A percentile compares a stretch with the other conserved stretches of the same genome.
Conservation (phyloP, 1,284 basidiomycete genomes). For the Fomes fomentarius region DNA sequence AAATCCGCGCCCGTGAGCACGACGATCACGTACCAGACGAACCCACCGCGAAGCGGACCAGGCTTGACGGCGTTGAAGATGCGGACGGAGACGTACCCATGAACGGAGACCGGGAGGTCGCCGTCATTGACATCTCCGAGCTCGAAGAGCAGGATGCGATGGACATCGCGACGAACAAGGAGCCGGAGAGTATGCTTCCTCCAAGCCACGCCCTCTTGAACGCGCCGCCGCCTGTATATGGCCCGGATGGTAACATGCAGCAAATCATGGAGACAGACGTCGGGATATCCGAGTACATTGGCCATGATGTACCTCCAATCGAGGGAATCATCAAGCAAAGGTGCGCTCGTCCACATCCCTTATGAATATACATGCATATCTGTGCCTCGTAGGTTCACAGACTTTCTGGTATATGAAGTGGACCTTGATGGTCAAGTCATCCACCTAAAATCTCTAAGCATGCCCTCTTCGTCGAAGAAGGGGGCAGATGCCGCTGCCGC, state of each 20-base stretch:
- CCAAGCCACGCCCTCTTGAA: slow-evolving; percentile 72
- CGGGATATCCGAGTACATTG: slow-evolving; percentile 89
- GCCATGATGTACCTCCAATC: slow-evolving; percentile 70
- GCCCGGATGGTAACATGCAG: slow-evolving; percentile 49
- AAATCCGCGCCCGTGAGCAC: slow-evolving; percentile 48
- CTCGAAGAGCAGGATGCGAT: slow-evolving; percentile 8
- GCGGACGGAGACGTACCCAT: slow-evolving; percentile 20
- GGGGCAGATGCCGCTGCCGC: slow-evolving; percentile 13
- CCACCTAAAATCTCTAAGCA: slow-evolving; percentile 75
- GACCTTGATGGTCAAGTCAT: slow-evolving; percentile 78
- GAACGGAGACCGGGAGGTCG: slow-evolving; percentile 14
- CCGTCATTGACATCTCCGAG: slow-evolving; percentile 24
- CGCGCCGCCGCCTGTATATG: slow-evolving; percentile 50
- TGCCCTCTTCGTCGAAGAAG: slow-evolving; percentile 60
- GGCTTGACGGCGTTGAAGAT: slow-evolving; percentile 40
- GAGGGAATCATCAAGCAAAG: slow-evolving; percentile 95
- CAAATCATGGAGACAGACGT: slow-evolving; percentile 83
- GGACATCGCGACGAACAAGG: slow-evolving; percentile 5
- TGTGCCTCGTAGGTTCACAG: slow-evolving; percentile 74
- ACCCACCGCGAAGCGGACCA: slow-evolving; percentile 60
- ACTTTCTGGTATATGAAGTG: slow-evolving; percentile 92
- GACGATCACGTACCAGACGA: slow-evolving; percentile 48
- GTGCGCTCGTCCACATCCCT: slow-evolving; percentile 43
- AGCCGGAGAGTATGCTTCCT: slow-evolving; percentile 59
- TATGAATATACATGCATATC: neutral